A percentile compares a stretch with the other conserved stretches of the same genome.
These are phyloP conservation scores for Gossypium thurberi DNA, from an alignment of 345 rosid species.

Conservation along the genomic window DNA sequence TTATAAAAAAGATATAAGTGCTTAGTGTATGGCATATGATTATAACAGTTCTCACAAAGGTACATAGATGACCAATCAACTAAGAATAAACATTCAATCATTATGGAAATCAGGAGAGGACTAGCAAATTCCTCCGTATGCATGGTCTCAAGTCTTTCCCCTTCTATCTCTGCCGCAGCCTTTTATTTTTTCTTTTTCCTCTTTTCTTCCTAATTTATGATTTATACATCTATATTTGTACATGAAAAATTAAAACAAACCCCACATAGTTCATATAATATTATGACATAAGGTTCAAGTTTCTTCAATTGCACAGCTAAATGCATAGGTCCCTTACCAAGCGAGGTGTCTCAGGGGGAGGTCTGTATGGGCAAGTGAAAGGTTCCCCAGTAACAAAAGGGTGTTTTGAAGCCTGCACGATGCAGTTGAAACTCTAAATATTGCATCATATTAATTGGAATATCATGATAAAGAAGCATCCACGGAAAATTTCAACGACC, in stretches of 20 bases:
- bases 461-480: conserved; percentile 14
- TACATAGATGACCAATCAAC: not conserved
- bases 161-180: not conserved
- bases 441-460: not conserved
- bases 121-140: not conserved
- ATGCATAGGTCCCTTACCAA: conserved; percentile 47
- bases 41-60: not conserved
- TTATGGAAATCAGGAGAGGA: not conserved
- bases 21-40: not conserved
- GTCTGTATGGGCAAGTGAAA: conserved; percentile 81
- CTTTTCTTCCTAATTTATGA: not conserved
- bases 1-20: not conserved
- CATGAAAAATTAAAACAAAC: not conserved
- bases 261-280: not conserved
- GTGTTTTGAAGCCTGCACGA: conserved; percentile 87
- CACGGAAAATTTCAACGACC: conserved; percentile 38
- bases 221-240: not conserved
- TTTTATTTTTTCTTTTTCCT: not conserved
- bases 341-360: conserved; percentile 75
- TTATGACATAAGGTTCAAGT: not conserved
- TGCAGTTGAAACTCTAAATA: conserved; percentile 8
- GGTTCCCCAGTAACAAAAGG: conserved; percentile 99
- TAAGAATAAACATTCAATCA: conserved; percentile 5
- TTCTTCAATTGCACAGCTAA: not conserved
- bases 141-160: not conserved